Evolutionary conservation across 257 asterid genomes (phyloP), one percentile per base, ranked within the genome.

Genomic region (Eucommia ulmoides): DNA sequence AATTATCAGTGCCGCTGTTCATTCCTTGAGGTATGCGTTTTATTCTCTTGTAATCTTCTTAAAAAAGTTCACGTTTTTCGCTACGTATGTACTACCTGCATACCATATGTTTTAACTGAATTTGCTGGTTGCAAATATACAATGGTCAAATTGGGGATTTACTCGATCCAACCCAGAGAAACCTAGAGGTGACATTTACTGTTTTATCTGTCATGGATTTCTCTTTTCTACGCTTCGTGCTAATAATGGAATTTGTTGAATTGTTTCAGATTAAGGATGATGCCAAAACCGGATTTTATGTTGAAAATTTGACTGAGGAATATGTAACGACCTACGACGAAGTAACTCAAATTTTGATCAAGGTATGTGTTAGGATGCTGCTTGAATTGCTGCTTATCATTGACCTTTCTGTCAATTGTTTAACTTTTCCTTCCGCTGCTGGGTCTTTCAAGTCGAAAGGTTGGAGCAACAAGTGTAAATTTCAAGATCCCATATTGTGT

Each of bases 1-100:
- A 81, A 77, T 69, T 83, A 82, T 65, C 98, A 85, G 65, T 89
- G 93, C 51, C 93, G 99, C 20, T 91, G 99, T 80, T 86, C 99
- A 7, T 91, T 91, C 59, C 87, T 91, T 20, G 99, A 91, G 96
- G 99, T 86, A 66, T 54, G 63, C 35, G 22, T 24, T 21, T 23
- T 45, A 58, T 29, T 6, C 12, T n/a, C n/a, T n/a, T n/a, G n/a
- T n/a, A n/a, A n/a, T n/a, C n/a, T n/a, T n/a, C n/a, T n/a, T n/a
- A n/a, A n/a, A n/a, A n/a, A n/a, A n/a, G n/a, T n/a, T n/a, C n/a
- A n/a, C n/a, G n/a, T n/a, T n/a, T n/a, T n/a, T n/a, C n/a, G n/a
- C n/a, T n/a, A n/a, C n/a, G n/a, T n/a, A n/a, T n/a, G n/a, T n/a
- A n/a, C n/a, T n/a, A n/a, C n/a, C n/a, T n/a, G n/a, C n/a, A n/a